Evolutionary conservation across 352 stramenopile genomes (phyloP), one percentile per base, ranked within the genome.

Genomic region (Globisporangium sylvaticum): DNA sequence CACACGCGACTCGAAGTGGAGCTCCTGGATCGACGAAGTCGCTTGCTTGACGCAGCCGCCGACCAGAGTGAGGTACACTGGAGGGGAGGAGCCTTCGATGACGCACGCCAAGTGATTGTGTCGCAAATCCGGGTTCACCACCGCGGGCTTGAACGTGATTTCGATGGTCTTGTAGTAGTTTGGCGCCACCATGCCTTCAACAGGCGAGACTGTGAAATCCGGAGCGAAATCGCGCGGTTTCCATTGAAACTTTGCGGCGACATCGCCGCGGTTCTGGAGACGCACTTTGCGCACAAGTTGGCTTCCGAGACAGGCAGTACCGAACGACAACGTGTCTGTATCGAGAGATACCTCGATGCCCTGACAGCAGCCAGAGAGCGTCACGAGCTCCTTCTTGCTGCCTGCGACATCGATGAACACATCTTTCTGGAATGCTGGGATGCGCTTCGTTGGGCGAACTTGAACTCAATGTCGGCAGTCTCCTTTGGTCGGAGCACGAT

Each of bases 291-390:
- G 79, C 44, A 93, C 89, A 4, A 96, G 67, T 39, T 92, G 87
- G 37, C 85, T 96, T 9, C 92, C 88, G 6, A 95, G 72, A 37
- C 92, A 97, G 2, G 98, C 91, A 0, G 88, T 78, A 22, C 94
- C 94, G 50, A 98, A 98, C 1, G 88, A 85, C 9, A 98, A 65
- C 0, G 83, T 90, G 63, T 98, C 94, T 4, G 85, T 92, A 58
- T 97, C 92, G 1, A 98, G 77, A 34, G 73, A 73, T 7, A 98
- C 84, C 24, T 98, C 92, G 73, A 97, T 92, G n/a, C 94, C 94
- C 53, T 94, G 90, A 60, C 92, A 96, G 46, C 82, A 86, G 1
- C 94, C 94, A 0, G 83, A 87, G 8, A 98, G 58, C 2, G 77
- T 90, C 15, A 96, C 66, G 8, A 98, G 74, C 58, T 93, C 92